Conservation (phyloP, 1,284 basidiomycete species). For the Uromyces viciae-fabae region DNA sequence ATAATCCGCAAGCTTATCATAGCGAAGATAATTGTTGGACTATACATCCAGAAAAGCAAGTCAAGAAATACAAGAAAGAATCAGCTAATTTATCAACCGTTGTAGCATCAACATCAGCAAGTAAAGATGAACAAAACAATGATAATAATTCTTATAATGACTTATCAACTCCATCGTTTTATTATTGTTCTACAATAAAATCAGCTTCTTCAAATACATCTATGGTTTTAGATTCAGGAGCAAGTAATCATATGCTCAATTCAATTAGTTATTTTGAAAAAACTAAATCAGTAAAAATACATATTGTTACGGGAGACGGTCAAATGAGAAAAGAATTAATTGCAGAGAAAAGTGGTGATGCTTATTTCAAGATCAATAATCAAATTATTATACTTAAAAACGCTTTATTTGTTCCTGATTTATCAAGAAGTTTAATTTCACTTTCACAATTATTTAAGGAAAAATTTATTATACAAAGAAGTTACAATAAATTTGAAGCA, state of each 20-base stretch:
- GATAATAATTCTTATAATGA: background rate
- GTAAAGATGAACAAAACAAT: no score
- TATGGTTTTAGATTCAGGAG: background rate
- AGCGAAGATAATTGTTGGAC: no score
- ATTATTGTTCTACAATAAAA: background rate
- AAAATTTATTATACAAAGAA: no score
- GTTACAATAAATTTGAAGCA: no score
- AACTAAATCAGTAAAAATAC: background rate
- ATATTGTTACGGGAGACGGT: background rate
- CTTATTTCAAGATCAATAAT: background rate
- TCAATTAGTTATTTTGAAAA: background rate
- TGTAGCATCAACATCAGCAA: no score
- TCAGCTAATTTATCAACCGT: no score
- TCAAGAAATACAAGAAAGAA: no score
- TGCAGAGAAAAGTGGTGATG: background rate
- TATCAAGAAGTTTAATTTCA: background rate
- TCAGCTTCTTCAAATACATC: background rate
- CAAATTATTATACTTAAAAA: background rate
- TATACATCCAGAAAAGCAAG: no score
- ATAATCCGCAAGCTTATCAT: no score
- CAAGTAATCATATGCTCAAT: background rate
- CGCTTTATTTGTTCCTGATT: background rate
- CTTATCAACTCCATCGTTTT: background rate
- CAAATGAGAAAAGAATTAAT: background rate
- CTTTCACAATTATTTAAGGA: background rate